These are phyloP conservation scores for Graphiopsis chlorocephala DNA, from an alignment of 2,329 filamentous ascomycete species.

Conservation along the genomic window DNA sequence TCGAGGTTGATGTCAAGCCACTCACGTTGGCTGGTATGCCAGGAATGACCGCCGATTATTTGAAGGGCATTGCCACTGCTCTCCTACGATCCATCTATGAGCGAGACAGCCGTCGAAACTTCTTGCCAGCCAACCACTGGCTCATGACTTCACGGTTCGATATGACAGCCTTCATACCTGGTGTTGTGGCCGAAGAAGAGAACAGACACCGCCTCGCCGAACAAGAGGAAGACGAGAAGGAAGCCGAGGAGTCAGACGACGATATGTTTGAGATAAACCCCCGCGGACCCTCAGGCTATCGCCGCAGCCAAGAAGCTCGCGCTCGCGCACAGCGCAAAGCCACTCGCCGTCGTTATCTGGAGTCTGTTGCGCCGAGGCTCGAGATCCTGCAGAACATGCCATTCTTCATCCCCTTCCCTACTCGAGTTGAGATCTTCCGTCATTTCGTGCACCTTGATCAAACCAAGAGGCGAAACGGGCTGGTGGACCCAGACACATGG, in stretches of 20 bases:
- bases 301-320: slow-evolving; percentile 52
- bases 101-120: slow-evolving; percentile 82
- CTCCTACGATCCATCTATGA: slow-evolving; percentile 88
- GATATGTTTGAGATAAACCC: slow-evolving; percentile 29
- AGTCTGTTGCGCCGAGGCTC: slow-evolving; percentile 77
- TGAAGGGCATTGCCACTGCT: slow-evolving; percentile 75
- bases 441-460: slow-evolving; percentile 89
- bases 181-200: slow-evolving; percentile 85
- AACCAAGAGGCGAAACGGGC: slow-evolving; percentile 62
- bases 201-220: slow-evolving; percentile 65
- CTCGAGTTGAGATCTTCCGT: slow-evolving; percentile 86
- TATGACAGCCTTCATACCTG: slow-evolving; percentile 81
- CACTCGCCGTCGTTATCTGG: slow-evolving; percentile 68
- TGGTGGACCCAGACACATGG: slow-evolving; percentile 72
- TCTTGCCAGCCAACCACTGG: slow-evolving; percentile 84
- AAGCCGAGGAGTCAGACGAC: slow-evolving; percentile 43
- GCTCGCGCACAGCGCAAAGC: slow-evolving; percentile 64
- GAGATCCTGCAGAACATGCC: slow-evolving; percentile 95
- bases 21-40: slow-evolving; percentile 59
- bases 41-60: slow-evolving; percentile 72
- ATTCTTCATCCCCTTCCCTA: slow-evolving; percentile 91
- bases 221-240: slow-evolving; percentile 59
- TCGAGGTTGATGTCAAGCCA: slow-evolving; percentile 34
- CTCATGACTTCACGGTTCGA: slow-evolving; percentile 86
- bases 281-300: slow-evolving; percentile 3